Evolutionary conservation across 2,329 filamentous ascomycete genomes (phyloP).

Genomic region (Byssoonygena ceratinophila): DNA sequence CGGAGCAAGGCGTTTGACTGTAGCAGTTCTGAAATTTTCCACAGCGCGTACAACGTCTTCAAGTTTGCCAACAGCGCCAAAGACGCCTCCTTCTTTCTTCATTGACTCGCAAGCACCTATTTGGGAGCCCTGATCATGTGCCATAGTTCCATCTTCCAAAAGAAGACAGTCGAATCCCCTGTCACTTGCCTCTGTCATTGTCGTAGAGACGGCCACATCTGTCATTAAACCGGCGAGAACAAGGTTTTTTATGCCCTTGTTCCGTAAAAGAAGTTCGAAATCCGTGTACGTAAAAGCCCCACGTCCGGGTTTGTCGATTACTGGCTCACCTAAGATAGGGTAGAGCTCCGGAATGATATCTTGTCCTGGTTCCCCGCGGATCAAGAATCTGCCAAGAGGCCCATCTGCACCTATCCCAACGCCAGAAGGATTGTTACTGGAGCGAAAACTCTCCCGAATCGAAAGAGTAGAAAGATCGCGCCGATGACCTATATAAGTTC

Average conservation of each 20-base stretch:
- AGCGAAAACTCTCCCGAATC: constrained; percentile 44
- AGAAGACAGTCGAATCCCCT: constrained; percentile 46
- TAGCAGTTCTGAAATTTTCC: constrained; percentile 33
- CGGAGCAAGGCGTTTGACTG: constrained; percentile 36
- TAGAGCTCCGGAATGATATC: constrained; percentile 47
- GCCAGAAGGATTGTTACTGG: constrained; percentile 41
- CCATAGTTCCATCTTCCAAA: constrained; percentile 41
- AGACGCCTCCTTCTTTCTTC: constrained; percentile 40
- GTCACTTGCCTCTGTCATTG: constrained; percentile 48
- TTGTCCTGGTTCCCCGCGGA: constrained; percentile 49
- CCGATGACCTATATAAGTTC: constrained; percentile 32
- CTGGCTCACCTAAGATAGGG: constrained; percentile 39
- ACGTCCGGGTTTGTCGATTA: constrained; percentile 47
- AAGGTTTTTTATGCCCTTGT: constrained; percentile 44
- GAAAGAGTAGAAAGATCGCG: constrained; percentile 48
- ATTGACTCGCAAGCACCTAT: constrained; percentile 35
- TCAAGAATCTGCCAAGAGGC: constrained; percentile 47
- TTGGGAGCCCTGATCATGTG: constrained; percentile 35
- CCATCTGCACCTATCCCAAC: constrained; percentile 45
- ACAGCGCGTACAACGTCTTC: constrained; percentile 34
- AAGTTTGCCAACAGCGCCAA: constrained; percentile 32
- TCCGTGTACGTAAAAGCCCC: constrained; percentile 47
- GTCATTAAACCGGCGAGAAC: constrained; percentile 47
- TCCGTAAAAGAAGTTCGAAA: constrained; percentile 43
- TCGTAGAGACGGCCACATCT: constrained; percentile 47